phyloP scores from a whole-genome alignment of 2,329 filamentous ascomycete genomes.

The Claviceps sp. region DNA sequence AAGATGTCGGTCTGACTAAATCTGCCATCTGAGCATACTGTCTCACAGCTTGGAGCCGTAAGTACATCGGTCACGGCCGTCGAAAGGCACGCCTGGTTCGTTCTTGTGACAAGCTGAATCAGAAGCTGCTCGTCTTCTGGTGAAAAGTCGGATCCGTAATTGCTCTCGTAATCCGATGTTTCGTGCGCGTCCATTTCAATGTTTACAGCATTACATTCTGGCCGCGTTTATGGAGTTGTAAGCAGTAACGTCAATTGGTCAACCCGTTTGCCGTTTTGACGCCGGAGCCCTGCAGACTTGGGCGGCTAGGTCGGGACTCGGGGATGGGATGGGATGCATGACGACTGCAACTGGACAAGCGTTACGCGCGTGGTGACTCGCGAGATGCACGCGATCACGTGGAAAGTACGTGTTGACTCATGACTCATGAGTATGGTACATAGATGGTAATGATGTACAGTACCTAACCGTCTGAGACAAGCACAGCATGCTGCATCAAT shows the following conservation, averaged over 20 bases:
- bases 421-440: too few relatives aligned
- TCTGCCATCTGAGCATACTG: background rate
- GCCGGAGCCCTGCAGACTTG: background rate
- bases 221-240: background rate
- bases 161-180: conserved; percentile 18
- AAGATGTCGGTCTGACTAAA: background rate
- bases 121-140: conserved; percentile 32
- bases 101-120: conserved; percentile 17
- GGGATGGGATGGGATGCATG: background rate
- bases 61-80: background rate
- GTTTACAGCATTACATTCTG: background rate
- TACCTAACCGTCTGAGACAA: too few relatives aligned
- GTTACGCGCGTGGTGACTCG: background rate
- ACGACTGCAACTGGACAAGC: background rate
- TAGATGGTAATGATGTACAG: too few relatives aligned
- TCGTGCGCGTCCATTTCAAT: conserved; percentile 3
- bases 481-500: too few relatives aligned
- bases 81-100: background rate
- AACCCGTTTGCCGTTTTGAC: background rate
- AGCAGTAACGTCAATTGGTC: background rate
- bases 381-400: background rate
- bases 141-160: conserved; percentile 34
- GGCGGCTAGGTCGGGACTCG: background rate
- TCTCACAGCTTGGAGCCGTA: background rate
- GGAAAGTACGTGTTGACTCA: background rate